These are phyloP conservation scores for Penicillium fuscoglaucum DNA, from an alignment of 2,329 filamentous ascomycete genomes.

Conservation along the genomic window DNA sequence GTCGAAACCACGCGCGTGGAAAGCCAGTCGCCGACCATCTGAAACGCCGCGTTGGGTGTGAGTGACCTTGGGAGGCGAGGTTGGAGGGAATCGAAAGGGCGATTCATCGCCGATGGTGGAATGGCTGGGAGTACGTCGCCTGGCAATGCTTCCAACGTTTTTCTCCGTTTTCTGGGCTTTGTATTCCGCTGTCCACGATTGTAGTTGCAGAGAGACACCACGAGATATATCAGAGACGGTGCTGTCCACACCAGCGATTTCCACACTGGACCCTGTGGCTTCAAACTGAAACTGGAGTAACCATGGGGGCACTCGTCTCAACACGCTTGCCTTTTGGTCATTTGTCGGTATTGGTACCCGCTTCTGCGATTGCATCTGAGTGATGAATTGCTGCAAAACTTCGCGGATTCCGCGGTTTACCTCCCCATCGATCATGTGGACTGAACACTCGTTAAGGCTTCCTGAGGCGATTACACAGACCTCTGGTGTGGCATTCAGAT, in stretches of 20 bases:
- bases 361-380: conserved; percentile 63
- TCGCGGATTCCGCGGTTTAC: conserved; percentile 90
- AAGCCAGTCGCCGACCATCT: conserved; percentile 77
- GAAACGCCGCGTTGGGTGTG: conserved; percentile 48
- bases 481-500: conserved; percentile 81
- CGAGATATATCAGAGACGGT: conserved; percentile 78
- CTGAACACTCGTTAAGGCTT: conserved; percentile 79
- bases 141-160: conserved; percentile 42
- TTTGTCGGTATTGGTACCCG: conserved; percentile 55
- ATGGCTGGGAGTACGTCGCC: conserved; percentile 73
- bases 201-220: conserved; percentile 81
- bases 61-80: conserved; percentile 48
- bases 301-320: conserved; percentile 81
- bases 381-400: conserved; percentile 80
- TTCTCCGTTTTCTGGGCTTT: conserved; percentile 74
- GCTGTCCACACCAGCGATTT: conserved; percentile 84
- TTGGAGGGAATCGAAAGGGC: conserved; percentile 52
- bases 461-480: conserved; percentile 78
- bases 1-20: conserved; percentile 82
- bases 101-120: conserved; percentile 67
- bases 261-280: conserved; percentile 83
- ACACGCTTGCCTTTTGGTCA: conserved; percentile 62
- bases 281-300: conserved; percentile 80
- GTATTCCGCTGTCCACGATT: conserved; percentile 87
- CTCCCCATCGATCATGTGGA: conserved; percentile 87